phyloP scores from a whole-genome alignment of 306 rosid genomes.

The Hippophae tibetana region DNA sequence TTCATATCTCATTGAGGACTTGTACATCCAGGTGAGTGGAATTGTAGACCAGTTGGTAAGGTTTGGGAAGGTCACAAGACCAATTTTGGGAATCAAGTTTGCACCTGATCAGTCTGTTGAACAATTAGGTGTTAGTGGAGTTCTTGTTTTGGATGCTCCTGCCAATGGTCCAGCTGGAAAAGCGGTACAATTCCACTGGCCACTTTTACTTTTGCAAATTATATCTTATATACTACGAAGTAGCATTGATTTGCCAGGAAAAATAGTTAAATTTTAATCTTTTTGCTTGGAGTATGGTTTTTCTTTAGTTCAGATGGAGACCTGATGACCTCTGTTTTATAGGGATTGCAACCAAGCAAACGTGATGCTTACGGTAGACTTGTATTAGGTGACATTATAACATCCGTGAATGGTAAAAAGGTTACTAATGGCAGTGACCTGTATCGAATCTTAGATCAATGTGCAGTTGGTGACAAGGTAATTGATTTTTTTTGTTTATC shows the following conservation, averaged over 20 bases:
- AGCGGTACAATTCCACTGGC: slow-evolving; percentile 43
- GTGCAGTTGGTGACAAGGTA: slow-evolving; percentile 94
- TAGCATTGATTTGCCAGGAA: slow-evolving; percentile 6
- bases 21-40: slow-evolving; percentile 57
- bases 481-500: slow-evolving; percentile 3
- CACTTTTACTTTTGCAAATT: slow-evolving; percentile 1
- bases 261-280: slow-evolving; percentile 7
- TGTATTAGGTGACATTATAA: slow-evolving; percentile 87
- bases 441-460: slow-evolving; percentile 96
- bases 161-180: slow-evolving; percentile 90
- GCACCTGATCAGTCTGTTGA: slow-evolving; percentile 99
- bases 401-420: slow-evolving; percentile 79
- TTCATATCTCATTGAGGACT: slow-evolving; percentile 3
- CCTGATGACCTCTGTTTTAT: slow-evolving; percentile 20
- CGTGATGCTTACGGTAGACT: slow-evolving; percentile 92
- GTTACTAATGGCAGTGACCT: slow-evolving; percentile 83
- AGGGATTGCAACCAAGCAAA: slow-evolving; percentile 86
- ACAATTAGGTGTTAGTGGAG: slow-evolving; percentile 91
- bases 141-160: slow-evolving; percentile 95
- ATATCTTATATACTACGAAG: not conserved
- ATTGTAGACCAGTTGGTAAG: slow-evolving; percentile 93
- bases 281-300: not conserved
- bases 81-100: slow-evolving; percentile 91
- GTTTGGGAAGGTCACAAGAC: slow-evolving; percentile 97
- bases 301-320: not conserved